Evolutionary conservation across 768 basidiomycete genomes (phyloP), one percentile per base, ranked within the genome.

Genomic region (Russula ochroleuca): DNA sequence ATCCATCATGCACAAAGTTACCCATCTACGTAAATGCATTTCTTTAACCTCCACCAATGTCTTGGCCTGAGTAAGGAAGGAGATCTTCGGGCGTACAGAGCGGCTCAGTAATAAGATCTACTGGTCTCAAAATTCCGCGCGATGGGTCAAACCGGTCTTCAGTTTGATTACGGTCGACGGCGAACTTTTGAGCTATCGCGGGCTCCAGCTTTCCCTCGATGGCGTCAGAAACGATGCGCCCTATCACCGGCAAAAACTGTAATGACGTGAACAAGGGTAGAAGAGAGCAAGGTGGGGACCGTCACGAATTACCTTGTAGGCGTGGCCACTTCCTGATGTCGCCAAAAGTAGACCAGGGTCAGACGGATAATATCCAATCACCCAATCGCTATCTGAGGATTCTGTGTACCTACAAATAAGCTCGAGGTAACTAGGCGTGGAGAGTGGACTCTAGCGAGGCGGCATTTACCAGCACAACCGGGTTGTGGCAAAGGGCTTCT

Each of bases 251-350:
- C 13, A 96, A 79, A 77, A 97, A 97, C 89, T 98, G 61, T 19
- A 28, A 19, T 48, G 11, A 45, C n/a, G 19, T 25, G 13, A 28
- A 23, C 17, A 45, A 28, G 41, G 51, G 23, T 51, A 43, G 49
- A 50, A 10, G 23, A 40, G 23, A 40, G 31, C 41, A 25, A 17
- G 21, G 49, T 15, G 14, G 2, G 11, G 8, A 45, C 51, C 15
- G 38, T 7, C 5, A 37, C 35, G 0, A 21, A 37, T 48, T 56
- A 85, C 90, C 82, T 95, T 94, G 79, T 84, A 94, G 0, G 85
- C 92, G 73, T 95, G 92, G 0, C 94, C 94, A 67, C 86, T 92
- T 8, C 89, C 96, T 19, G 84, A 91, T 0, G 95, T 95, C 1
- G 94, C 95, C 33, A 98, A 73, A 57, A 94, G 73, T 13, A 98